A percentile compares a stretch with the other conserved stretches of the same genome.
Evolutionary conservation across 371 early-diverging fungal species (phyloP).

Genomic region (Nematocida displodere): DNA sequence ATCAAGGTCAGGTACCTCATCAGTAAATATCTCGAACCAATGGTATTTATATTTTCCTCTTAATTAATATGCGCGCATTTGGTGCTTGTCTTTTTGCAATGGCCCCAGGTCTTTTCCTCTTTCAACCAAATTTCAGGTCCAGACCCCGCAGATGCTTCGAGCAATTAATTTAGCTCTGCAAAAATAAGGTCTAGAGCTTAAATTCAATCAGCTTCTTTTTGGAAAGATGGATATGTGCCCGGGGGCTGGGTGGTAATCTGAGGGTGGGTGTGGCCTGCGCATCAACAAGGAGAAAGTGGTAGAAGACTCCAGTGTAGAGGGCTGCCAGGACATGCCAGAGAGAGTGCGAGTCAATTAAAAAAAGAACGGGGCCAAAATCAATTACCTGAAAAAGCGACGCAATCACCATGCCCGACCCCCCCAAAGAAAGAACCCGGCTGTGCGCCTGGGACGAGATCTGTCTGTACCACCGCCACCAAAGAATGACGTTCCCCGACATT

Average conservation of each 20-base stretch:
- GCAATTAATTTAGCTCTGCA: too few species aligned
- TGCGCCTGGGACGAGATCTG: background rate
- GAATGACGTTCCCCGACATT: background rate
- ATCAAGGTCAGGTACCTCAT: slow-evolving; percentile 51
- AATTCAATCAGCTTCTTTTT: too few species aligned
- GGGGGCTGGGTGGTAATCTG: too few species aligned
- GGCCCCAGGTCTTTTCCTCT: slow-evolving; percentile 10
- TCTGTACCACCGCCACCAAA: slow-evolving; percentile 17
- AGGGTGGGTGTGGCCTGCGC: too few species aligned
- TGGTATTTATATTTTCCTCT: slow-evolving; percentile 52
- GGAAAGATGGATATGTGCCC: too few species aligned
- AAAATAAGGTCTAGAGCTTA: too few species aligned
- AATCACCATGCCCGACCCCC: background rate
- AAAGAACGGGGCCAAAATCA: slow-evolving; percentile 46
- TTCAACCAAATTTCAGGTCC: too few species aligned
- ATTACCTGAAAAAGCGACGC: slow-evolving; percentile 11
- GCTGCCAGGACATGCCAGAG: slow-evolving; percentile 39
- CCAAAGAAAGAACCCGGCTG: slow-evolving; percentile 6
- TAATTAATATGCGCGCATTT: slow-evolving; percentile 3
- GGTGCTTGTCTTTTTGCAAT: background rate
- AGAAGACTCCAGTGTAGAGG: background rate
- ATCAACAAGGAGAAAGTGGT: slow-evolving; percentile 19
- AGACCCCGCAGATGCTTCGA: too few species aligned
- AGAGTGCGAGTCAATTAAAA: slow-evolving; percentile 41
- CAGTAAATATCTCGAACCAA: background rate